phyloP scores from a whole-genome alignment of 768 basidiomycete species.

The Gyrodon lividus region DNA sequence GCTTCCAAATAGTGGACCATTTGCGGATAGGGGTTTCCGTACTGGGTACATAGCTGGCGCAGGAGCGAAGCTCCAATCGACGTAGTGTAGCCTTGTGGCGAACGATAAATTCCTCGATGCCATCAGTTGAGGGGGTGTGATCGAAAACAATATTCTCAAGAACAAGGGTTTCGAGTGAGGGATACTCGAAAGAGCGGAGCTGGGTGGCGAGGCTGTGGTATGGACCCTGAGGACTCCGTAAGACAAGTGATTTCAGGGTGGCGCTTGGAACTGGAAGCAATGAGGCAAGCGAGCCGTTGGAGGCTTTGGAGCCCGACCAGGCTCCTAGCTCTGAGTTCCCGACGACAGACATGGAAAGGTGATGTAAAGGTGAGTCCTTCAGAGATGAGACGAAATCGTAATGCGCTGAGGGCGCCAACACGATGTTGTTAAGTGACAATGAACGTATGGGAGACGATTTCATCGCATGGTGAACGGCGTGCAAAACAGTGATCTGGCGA shows the following conservation, averaged over 20 bases:
- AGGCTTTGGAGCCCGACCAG: slow-evolving; percentile 32
- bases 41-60: slow-evolving; percentile 26
- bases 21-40: slow-evolving; percentile 15
- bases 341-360: slow-evolving; percentile 31
- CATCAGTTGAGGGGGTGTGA: slow-evolving; percentile 14
- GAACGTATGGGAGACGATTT: slow-evolving; percentile 21
- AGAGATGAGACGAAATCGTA: slow-evolving; percentile 31
- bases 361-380: slow-evolving; percentile 25
- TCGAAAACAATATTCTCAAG: slow-evolving; percentile 33
- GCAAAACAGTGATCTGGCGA: slow-evolving; percentile 25
- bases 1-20: slow-evolving; percentile 30
- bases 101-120: slow-evolving; percentile 31
- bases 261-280: slow-evolving; percentile 22
- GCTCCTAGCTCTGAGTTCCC: slow-evolving; percentile 29
- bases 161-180: slow-evolving; percentile 25
- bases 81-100: slow-evolving; percentile 29
- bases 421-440: slow-evolving; percentile 25
- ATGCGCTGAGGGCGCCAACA: slow-evolving; percentile 21
- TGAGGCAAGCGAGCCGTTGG: slow-evolving; percentile 26
- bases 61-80: slow-evolving; percentile 24
- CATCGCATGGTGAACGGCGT: slow-evolving; percentile 25
- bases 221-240: slow-evolving; percentile 28
- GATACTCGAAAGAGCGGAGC: slow-evolving; percentile 22
- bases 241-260: slow-evolving; percentile 21
- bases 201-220: slow-evolving; percentile 28